Base-by-base conservation (phyloP, 345 rosid species). In the Brassica nigra region DNA sequence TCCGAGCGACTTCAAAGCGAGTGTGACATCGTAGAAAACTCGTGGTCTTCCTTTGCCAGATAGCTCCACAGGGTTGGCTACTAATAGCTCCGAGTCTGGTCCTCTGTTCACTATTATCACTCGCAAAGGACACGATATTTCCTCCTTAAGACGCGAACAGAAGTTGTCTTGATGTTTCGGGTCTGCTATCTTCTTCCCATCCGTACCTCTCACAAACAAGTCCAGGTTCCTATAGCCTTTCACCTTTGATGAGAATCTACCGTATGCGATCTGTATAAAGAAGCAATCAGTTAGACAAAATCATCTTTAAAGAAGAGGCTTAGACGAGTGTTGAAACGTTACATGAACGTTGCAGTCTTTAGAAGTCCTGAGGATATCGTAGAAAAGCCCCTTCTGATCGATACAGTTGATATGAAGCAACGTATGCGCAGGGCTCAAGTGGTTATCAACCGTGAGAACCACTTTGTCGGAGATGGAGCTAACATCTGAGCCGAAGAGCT, bases 1-100 rank as follows among this genome's bases (percentile, higher is more conserved):
- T 75, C 88, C 89, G 1, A 90, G 85, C 14, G 81, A 69, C 83
- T 90, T 88, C 64, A 88, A 83, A 30, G 97, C 90, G 64, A 85
- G 81, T 8, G 92, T 91, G 44, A 91, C 86, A 73, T 91, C 90
- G 7, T 86, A 86, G 85, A 91, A 89, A 62, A 90, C 97, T 8
- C 92, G 86, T 8, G 97, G 94, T 74, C 97, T 86, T 85, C 94
- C 94, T 55, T 81, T 90, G 11, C 92, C 92, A 27, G 90, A 91
- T 54, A 87, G 70, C 76, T 91, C 94, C n/a, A 87, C 94, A 18
- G 92, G 97, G 82, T 91, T 87, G 6, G 94, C 92, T 34, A 89
- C 88, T 76, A 90, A 36, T 11, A 91, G 89, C 78, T 91, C 94
- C 2, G 91, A 73, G 72, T 90, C 94, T 42, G 90, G 97, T 52